phyloP scores from a whole-genome alignment of 176 grass and related monocot genomes.

The Oropetium thomaeum region DNA sequence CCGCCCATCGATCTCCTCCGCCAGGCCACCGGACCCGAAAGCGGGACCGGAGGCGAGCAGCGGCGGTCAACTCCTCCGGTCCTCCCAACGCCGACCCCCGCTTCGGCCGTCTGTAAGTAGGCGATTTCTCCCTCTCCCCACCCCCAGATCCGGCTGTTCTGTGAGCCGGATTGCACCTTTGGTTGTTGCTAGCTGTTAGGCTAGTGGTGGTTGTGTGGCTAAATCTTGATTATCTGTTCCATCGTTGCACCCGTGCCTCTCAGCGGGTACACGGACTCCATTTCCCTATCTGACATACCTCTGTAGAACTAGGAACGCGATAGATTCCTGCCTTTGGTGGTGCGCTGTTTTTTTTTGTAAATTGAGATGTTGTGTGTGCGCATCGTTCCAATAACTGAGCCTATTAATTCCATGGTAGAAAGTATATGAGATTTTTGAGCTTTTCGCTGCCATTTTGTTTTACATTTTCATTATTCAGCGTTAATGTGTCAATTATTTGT shows the following conservation, averaged over 20 bases:
- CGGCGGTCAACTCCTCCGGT: conserved; percentile 19
- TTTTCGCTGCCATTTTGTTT: not conserved
- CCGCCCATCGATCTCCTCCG: conserved; percentile 21
- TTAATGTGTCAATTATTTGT: not conserved
- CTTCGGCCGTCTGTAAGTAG: conserved; percentile 7
- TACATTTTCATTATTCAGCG: not conserved
- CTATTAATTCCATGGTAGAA: not conserved
- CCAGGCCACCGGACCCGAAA: conserved; percentile 12
- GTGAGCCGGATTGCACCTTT: not conserved
- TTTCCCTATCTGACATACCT: not conserved
- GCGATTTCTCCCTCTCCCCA: not conserved
- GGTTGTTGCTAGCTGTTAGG: not conserved
- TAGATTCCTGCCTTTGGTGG: not conserved
- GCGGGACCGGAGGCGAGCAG: not conserved
- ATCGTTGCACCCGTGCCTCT: not conserved
- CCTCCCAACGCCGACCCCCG: conserved; percentile 18
- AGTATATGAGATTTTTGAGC: not conserved
- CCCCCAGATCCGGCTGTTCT: conserved; percentile 12
- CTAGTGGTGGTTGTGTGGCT: not conserved
- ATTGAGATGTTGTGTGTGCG: not conserved
- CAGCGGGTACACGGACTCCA: not conserved
- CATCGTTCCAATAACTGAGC: not conserved
- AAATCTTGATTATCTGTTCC: not conserved
- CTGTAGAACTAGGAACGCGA: not conserved
- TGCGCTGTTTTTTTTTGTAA: not conserved